Conservation (phyloP, 192 early-diverging fungal genomes). For the Coemansia sp. region DNA sequence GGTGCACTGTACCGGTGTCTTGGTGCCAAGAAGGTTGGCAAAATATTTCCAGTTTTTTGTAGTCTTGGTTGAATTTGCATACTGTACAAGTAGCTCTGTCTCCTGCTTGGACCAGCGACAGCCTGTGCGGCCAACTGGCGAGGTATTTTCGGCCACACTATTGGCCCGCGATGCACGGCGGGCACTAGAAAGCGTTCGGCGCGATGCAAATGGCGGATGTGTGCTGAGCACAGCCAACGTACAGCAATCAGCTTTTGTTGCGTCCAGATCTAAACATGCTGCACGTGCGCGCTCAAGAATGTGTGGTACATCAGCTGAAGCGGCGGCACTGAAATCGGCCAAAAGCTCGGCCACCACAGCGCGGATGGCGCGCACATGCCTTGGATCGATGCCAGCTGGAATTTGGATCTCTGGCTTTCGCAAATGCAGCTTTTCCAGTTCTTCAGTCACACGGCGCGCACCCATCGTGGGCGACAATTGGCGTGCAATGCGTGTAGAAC, state of each 20-base stretch:
- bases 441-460: background rate
- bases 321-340: background rate
- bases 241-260: slow-evolving; percentile 10
- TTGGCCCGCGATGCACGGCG: background rate
- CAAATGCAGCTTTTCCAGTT: background rate
- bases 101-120: slow-evolving; percentile 29
- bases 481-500: slow-evolving; percentile 19
- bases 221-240: slow-evolving; percentile 27
- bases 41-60: slow-evolving; percentile 32
- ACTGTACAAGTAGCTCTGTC: slow-evolving; percentile 17
- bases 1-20: slow-evolving; percentile 30
- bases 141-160: background rate
- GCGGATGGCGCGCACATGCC: background rate
- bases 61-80: slow-evolving; percentile 10
- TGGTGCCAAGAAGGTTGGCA: slow-evolving; percentile 27
- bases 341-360: slow-evolving; percentile 9
- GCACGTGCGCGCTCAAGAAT: slow-evolving; percentile 17
- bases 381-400: slow-evolving; percentile 10
- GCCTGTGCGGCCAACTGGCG: background rate
- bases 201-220: slow-evolving; percentile 22
- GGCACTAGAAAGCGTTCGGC: background rate
- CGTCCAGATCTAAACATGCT: slow-evolving; percentile 6
- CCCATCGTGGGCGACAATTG: slow-evolving; percentile 33
- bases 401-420: slow-evolving; percentile 8
- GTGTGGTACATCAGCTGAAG: slow-evolving; percentile 3